phyloP scores from a whole-genome alignment of 1,284 basidiomycete species.

The Apiotrichum siamense region DNA sequence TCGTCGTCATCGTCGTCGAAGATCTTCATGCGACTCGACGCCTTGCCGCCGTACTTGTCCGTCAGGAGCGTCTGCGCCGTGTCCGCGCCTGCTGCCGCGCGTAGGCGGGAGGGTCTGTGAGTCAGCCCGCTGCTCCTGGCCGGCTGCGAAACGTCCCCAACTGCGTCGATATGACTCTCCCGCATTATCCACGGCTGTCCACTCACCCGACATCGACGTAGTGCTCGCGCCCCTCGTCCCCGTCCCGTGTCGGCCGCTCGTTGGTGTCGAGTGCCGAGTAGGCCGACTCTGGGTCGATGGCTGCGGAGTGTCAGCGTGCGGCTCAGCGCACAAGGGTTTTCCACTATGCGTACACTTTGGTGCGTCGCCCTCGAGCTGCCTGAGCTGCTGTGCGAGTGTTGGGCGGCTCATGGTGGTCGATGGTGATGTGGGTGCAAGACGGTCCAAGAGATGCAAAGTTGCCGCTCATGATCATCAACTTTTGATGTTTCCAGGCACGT shows the following conservation, averaged over 20 bases:
- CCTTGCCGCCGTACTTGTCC: conserved; percentile 65
- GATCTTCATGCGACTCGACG: conserved; percentile 59
- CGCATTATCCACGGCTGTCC: background rate
- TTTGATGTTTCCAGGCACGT: no score
- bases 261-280: conserved; percentile 43
- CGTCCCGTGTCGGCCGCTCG: conserved; percentile 24
- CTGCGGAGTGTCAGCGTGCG: background rate
- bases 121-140: background rate
- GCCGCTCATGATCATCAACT: no score
- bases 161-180: background rate
- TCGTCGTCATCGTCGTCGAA: conserved; percentile 45
- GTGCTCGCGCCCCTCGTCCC: conserved; percentile 57
- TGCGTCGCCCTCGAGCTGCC: conserved; percentile 60
- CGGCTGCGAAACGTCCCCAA: background rate
- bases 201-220: conserved; percentile 76
- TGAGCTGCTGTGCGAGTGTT: conserved; percentile 54
- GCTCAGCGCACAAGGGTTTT: no score
- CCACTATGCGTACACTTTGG: conserved; percentile 4
- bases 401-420: background rate
- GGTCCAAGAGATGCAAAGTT: background rate
- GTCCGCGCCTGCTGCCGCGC: conserved; percentile 56
- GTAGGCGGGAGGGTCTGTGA: conserved; percentile 61
- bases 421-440: background rate
- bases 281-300: conserved; percentile 65
- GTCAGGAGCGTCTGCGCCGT: conserved; percentile 50